Evolutionary conservation across 2,329 filamentous ascomycete genomes (phyloP).

Genomic region (Monosporascus ibericus): DNA sequence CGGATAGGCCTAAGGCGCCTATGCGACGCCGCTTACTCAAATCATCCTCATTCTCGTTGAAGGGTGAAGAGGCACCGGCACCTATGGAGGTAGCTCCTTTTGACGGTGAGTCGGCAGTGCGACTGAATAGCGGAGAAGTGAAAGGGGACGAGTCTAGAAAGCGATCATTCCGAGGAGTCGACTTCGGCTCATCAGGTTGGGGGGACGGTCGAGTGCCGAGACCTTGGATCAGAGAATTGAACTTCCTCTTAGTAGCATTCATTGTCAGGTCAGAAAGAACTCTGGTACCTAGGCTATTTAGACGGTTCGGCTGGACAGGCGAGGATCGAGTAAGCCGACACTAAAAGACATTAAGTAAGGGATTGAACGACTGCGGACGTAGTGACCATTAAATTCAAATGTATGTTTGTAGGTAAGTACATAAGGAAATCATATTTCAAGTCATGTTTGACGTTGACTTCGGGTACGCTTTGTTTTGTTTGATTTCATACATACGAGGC

Average conservation of each 20-base stretch:
- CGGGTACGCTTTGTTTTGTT: too few species aligned
- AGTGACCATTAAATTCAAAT: slow-evolving; percentile 1
- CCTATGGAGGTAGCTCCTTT: slow-evolving; percentile 9
- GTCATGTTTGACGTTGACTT: too few species aligned
- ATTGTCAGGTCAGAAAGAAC: slow-evolving; percentile 34
- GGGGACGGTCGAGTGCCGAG: slow-evolving; percentile 45
- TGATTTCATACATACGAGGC: too few species aligned
- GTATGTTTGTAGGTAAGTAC: not conserved
- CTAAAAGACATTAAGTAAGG: not conserved
- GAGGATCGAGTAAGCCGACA: not conserved
- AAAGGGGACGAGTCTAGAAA: not conserved
- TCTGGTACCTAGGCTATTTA: too few species aligned
- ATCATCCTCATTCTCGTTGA: slow-evolving; percentile 34
- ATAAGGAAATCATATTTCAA: too few species aligned
- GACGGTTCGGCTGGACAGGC: too few species aligned
- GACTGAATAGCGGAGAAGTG: slow-evolving; percentile 5
- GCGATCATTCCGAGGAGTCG: slow-evolving; percentile 25
- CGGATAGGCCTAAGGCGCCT: slow-evolving; percentile 35
- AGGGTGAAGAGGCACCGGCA: slow-evolving; percentile 10
- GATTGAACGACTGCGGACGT: not conserved
- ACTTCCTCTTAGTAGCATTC: slow-evolving; percentile 78
- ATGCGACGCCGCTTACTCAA: slow-evolving; percentile 49
- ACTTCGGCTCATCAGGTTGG: slow-evolving; percentile 33
- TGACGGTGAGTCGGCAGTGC: slow-evolving; percentile 6
- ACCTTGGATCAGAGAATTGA: slow-evolving; percentile 67